These are phyloP conservation scores for Alternaria consortialis DNA, from an alignment of 2,329 filamentous ascomycete species.

Conservation along the genomic window DNA sequence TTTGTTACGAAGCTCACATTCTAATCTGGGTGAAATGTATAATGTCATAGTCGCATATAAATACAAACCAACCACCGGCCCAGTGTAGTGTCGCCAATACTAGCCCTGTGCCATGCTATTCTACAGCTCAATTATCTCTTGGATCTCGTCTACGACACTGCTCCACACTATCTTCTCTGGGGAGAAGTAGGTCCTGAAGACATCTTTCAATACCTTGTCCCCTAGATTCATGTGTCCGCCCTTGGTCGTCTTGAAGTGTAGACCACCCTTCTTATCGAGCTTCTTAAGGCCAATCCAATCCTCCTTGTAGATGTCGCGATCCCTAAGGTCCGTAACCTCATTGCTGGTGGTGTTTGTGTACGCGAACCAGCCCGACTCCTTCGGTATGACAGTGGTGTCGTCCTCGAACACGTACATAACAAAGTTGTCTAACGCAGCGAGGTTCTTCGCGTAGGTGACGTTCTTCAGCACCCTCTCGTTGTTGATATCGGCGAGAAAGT, in stretches of 20 bases:
- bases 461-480: slow-evolving; percentile 86
- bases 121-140: slow-evolving; percentile 43
- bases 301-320: slow-evolving; percentile 79
- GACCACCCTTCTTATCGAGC: slow-evolving; percentile 79
- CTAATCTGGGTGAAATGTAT: not conserved
- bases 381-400: slow-evolving; percentile 86
- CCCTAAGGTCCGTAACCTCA: slow-evolving; percentile 71
- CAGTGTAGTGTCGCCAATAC: not conserved
- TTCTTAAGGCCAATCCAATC: slow-evolving; percentile 90
- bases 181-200: slow-evolving; percentile 74
- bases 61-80: not conserved
- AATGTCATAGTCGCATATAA: not conserved
- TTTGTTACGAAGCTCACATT: not conserved
- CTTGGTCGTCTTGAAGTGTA: slow-evolving; percentile 76
- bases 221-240: slow-evolving; percentile 86
- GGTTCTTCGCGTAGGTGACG: slow-evolving; percentile 72
- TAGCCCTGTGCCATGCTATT: not conserved
- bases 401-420: slow-evolving; percentile 91
- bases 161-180: slow-evolving; percentile 33
- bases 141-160: slow-evolving; percentile 12
- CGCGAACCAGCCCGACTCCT: slow-evolving; percentile 89
- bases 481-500: slow-evolving; percentile 95
- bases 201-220: slow-evolving; percentile 70
- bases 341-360: slow-evolving; percentile 73
- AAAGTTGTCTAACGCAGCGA: slow-evolving; percentile 76